A percentile compares a stretch with the other conserved stretches of the same genome.
phyloP scores from a whole-genome alignment of 2,329 filamentous ascomycete genomes.

The Botrytis aclada region DNA sequence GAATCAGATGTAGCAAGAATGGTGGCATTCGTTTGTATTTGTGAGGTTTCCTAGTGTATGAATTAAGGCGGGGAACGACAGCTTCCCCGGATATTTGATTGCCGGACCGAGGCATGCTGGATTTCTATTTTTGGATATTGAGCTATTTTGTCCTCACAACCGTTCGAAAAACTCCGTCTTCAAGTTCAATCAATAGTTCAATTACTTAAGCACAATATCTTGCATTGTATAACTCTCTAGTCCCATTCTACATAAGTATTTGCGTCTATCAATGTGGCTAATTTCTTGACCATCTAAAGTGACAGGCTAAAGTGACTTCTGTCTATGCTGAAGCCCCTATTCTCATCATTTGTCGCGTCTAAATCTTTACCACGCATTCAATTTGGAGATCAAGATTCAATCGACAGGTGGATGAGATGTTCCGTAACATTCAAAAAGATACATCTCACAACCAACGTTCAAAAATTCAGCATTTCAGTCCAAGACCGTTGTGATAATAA shows the following conservation, averaged over 20 bases:
- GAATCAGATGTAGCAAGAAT: background rate
- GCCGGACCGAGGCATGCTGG: background rate
- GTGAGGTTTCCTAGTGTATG: background rate
- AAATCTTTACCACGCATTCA: no score
- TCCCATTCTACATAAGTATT: background rate
- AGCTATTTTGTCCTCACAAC: background rate
- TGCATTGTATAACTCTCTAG: background rate
- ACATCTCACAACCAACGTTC: no score
- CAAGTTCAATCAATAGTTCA: no score
- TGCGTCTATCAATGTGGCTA: background rate
- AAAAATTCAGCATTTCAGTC: constrained; percentile 29
- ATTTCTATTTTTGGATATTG: constrained; percentile 8
- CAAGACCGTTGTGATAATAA: constrained; percentile 62
- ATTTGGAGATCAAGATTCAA: no score
- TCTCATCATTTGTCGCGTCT: background rate
- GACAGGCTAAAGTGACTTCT: background rate
- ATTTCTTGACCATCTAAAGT: background rate
- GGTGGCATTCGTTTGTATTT: background rate
- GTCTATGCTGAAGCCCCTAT: background rate
- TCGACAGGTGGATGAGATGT: no score
- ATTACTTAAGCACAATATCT: background rate
- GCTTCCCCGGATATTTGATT: constrained; percentile 6
- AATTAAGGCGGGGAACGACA: background rate
- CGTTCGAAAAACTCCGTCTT: background rate
- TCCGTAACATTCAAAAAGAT: background rate